These are phyloP conservation scores for Syncephalastrum monosporum DNA, from an alignment of 371 early-diverging fungal species.

Conservation along the genomic window DNA sequence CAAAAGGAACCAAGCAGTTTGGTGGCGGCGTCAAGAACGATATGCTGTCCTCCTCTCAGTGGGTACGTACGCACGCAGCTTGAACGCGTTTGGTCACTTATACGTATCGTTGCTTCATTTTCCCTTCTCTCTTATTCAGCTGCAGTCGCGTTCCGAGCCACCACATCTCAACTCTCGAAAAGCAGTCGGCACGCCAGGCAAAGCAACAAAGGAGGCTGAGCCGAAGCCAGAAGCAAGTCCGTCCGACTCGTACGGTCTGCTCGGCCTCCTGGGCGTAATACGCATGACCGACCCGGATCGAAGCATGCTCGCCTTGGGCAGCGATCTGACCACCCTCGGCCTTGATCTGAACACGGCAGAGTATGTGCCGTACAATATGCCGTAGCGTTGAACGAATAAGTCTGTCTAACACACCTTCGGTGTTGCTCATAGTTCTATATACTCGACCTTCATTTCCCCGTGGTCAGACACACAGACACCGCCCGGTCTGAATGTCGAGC, in stretches of 20 bases:
- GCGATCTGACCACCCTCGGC: conserved; percentile 74
- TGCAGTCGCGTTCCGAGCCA: no score
- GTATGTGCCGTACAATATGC: conserved; percentile 28
- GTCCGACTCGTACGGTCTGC: conserved; percentile 56
- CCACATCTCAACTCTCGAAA: no score
- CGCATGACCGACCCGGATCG: conserved; percentile 70
- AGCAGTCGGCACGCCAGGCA: no score
- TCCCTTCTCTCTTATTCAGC: no score
- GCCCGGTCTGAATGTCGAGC: conserved; percentile 56
- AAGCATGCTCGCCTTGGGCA: conserved; percentile 69
- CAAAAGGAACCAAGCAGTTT: conserved; percentile 12
- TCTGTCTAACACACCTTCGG: no score
- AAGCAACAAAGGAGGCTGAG: no score
- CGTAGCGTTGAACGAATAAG: no score
- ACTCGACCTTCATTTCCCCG: conserved; percentile 80
- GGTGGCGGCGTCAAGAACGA: conserved; percentile 11
- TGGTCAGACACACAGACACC: conserved; percentile 68
- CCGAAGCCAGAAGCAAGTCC: not conserved
- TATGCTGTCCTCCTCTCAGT: conserved; percentile 15
- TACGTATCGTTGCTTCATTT: not conserved
- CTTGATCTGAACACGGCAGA: conserved; percentile 72
- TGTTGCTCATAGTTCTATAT: conserved; percentile 50
- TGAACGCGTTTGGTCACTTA: no score
- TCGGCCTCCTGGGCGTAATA: conserved; percentile 75
- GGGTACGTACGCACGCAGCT: conserved; percentile 4